Evolutionary conservation across 352 stramenopile genomes (phyloP), one percentile per base, ranked within the genome.

Genomic region (Globisporangium abappressorium): DNA sequence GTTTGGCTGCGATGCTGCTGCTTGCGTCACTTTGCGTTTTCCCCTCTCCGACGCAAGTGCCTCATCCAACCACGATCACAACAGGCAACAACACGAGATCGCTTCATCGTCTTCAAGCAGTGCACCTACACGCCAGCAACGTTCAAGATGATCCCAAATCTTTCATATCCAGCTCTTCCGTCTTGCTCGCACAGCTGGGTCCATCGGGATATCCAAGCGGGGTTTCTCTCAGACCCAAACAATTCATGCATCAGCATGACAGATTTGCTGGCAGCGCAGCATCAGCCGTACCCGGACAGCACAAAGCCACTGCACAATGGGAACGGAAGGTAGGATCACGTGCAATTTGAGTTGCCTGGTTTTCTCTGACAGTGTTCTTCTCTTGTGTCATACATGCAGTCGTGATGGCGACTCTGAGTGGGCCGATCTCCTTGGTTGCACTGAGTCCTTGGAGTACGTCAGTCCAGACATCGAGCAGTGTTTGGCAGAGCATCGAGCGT

Each of bases 401-500:
- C 11, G 67, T 18, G 36, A 54, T 59, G 26, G 60, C 8, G 81
- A 90, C 34, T 58, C 65, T 4, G 59, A 67, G 20, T 93, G 83
- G 85, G 70, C 87, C 1, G 78, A 88, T n/a, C 53, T 93, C 7
- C 70, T 93, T 15, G 64, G 77, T 1, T 69, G 72, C 22, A 65
- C 66, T 0, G 76, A 83, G 30, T 76, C 62, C 18, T 51, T 87
- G 2, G 78, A 91, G 38, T 94, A 94, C 61, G 68, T 89, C 54
- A 94, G 86, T 18, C 86, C 86, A 12, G 84, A 94, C 36, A 65
- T 94, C 20, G 70, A 81, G 3, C 49, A 65, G 5, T 89, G 71
- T 41, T 73, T 94, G 6, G 66, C 69, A 20, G 57, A 53, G 0
- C 73, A 90, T 7, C 70, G 46, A 7, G 62, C 64, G 11, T 65